Evolutionary conservation across 176 grass and related monocot species (phyloP).

Genomic region (Lolium multiflorum): DNA sequence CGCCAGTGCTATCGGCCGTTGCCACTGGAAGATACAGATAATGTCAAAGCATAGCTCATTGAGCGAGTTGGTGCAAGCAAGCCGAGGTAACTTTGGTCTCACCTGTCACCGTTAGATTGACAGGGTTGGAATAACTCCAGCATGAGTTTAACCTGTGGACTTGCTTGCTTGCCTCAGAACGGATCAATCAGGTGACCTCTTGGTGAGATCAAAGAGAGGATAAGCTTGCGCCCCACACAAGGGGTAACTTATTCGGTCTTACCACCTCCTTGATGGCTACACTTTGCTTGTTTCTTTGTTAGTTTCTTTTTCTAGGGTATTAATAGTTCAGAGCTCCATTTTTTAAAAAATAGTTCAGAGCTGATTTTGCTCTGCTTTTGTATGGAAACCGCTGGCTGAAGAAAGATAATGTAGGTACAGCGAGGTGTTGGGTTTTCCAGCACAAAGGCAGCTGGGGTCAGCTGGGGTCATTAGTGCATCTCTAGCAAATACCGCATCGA

Average conservation of each 20-base stretch:
- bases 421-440: no score
- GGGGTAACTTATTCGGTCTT: conserved; percentile 27
- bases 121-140: background rate
- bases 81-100: background rate
- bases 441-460: no score
- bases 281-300: background rate
- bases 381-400: no score
- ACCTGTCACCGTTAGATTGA: background rate
- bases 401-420: no score
- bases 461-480: no score
- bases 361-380: no score
- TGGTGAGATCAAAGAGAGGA: conserved; percentile 13
- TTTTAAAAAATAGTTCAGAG: background rate
- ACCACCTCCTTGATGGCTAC: conserved; percentile 1
- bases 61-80: conserved; percentile 34
- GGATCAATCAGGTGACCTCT: conserved; percentile 2
- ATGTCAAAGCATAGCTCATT: conserved; percentile 13
- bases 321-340: background rate
- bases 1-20: background rate
- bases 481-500: no score
- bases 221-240: conserved; percentile 2
- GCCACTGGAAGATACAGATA: background rate
- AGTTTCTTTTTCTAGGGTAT: background rate
- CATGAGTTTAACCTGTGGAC: background rate
- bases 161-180: conserved; percentile 31